Evolutionary conservation across 306 rosid species (phyloP).

Genomic region (Rubus idaeus): DNA sequence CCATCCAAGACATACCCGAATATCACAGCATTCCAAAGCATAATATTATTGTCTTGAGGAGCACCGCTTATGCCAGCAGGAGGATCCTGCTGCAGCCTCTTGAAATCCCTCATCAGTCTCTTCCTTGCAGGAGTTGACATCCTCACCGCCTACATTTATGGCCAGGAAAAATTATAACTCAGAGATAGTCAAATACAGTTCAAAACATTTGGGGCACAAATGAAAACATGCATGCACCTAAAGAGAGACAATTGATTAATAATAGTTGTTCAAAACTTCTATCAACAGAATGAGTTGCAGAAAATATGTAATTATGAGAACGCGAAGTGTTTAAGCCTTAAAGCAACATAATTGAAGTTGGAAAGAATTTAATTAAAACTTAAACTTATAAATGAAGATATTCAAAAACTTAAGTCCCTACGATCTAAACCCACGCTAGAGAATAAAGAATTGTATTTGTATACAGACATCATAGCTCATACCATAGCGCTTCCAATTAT

Average conservation of each 20-base stretch:
- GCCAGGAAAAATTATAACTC: conserved; percentile 16
- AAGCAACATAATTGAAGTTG: background rate
- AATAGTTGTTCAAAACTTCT: background rate
- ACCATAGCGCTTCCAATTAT: background rate
- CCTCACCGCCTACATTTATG: conserved; percentile 58
- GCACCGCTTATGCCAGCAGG: conserved; percentile 98
- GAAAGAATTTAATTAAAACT: background rate
- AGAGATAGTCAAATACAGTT: conserved; percentile 9
- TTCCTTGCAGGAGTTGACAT: conserved; percentile 94
- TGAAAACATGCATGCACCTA: background rate
- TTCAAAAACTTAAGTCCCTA: conserved; percentile 5
- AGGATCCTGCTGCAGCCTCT: conserved; percentile 90
- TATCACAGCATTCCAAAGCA: conserved; percentile 98
- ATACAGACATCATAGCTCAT: conserved; percentile 11
- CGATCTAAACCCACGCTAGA: conserved; percentile 10
- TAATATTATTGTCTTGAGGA: conserved; percentile 88
- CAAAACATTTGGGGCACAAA: background rate
- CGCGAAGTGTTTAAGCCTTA: background rate
- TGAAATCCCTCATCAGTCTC: conserved; percentile 94
- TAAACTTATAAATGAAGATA: background rate
- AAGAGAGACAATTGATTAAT: background rate
- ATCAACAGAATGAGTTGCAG: background rate
- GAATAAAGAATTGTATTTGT: too few relatives aligned
- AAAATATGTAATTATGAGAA: background rate
- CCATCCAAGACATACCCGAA: conserved; percentile 64